Base-by-base conservation (phyloP, 139 green algal genomes). In the Pleodorina starrii region DNA sequence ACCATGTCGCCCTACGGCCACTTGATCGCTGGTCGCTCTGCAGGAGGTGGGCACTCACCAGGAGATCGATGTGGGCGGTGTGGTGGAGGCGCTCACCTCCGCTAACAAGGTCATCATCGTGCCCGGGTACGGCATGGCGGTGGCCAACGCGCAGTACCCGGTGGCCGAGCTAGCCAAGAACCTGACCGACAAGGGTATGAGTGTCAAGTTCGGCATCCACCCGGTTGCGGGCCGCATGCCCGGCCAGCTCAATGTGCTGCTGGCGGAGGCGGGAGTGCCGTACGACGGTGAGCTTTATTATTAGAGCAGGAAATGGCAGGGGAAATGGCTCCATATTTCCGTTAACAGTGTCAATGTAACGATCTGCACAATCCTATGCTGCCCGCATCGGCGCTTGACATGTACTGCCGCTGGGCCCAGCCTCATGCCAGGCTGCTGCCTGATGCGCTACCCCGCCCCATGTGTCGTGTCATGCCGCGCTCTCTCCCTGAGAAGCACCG, bases 191-290 rank as follows among this genome's bases (percentile, higher is more conserved):
- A 90, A 89, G 89, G 81, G 82, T 36, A 35, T 92, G 10, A 46
- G 92, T 46, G 89, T 93, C 25, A 73, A 93, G 88, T 98, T 97
- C 90, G 96, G 93, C 83, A 96, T 98, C 80, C 96, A 98, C 88
- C 96, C 96, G 4, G 96, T 98, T 40, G 96, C 96, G 0, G 96
- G 96, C 9, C 94, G 96, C 85, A 97, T 98, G 96, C 96, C 96
- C 4, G 96, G 96, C n/a, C 97, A 99, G 93, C 94, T 99, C 57
- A 99, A 99, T 91, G 97, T 99, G 90, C 96, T 99, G 92, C 94
- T 99, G 59, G 97, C 97, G 0, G 97, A 99, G 93, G 97, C 97
- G 21, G 95, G 95, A 9, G 96, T 98, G 85, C 92, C 93, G 0
- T 97, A 97, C 73, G 95, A 97, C 78, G 89, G 79, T 76, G 42